phyloP scores from a whole-genome alignment of 208 protist species.

The Acanthamoeba royreba region DNA sequence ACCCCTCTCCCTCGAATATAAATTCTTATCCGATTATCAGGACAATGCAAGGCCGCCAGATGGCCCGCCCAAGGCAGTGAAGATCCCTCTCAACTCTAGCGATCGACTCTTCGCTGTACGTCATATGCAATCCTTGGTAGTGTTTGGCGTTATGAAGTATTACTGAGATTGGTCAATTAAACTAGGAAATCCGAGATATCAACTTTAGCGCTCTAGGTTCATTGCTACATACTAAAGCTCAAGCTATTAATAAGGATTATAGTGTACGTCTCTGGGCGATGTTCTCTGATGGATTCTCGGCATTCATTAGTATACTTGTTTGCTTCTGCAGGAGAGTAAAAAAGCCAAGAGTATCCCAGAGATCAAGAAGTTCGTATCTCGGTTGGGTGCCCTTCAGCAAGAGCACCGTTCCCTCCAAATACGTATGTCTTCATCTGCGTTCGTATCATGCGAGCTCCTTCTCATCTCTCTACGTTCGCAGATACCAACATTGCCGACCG shows the following conservation, averaged over 20 bases:
- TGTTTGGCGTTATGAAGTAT: not conserved
- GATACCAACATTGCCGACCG: constrained; percentile 61
- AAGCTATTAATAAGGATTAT: constrained; percentile 62
- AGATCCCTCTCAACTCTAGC: not conserved
- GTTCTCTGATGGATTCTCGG: not conserved
- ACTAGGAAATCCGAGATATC: constrained; percentile 51
- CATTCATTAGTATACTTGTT: not conserved
- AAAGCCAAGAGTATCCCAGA: constrained; percentile 38
- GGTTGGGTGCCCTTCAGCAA: constrained; percentile 20
- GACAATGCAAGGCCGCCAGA: not conserved
- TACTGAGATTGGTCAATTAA: not conserved
- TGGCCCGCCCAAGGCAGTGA: not conserved
- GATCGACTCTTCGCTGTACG: not conserved
- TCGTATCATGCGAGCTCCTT: not conserved
- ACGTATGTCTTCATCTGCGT: not conserved
- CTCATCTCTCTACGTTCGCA: not conserved
- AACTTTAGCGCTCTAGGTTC: constrained; percentile 62
- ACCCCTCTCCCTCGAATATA: not conserved
- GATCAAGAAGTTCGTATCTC: constrained; percentile 60
- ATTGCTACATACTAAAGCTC: constrained; percentile 63
- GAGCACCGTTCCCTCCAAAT: constrained; percentile 57
- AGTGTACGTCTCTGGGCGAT: not conserved
- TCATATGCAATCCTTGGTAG: too few species aligned
- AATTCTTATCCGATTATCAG: not conserved
- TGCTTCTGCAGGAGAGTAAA: not conserved